Percentiles rank a stretch among this genome's conserved stretches.
Evolutionary conservation across 345 rosid genomes (phyloP).

Genomic region (Mercurialis annua): DNA sequence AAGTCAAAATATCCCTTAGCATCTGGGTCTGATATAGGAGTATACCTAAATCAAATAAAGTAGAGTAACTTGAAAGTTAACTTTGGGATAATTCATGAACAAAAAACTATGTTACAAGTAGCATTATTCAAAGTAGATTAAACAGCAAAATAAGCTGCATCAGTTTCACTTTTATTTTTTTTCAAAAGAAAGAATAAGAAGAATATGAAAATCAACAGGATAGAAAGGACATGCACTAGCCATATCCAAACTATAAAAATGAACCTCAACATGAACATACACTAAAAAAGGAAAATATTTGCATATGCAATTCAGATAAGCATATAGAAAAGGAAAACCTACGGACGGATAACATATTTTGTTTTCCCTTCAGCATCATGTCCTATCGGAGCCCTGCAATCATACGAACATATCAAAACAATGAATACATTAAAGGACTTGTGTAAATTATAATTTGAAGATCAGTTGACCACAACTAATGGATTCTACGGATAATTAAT

Average conservation of each 20-base stretch:
- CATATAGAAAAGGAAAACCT: constrained; percentile 36
- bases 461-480: not conserved
- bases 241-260: not conserved
- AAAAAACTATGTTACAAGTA: not conserved
- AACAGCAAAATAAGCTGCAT: not conserved
- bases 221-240: not conserved
- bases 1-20: constrained; percentile 86
- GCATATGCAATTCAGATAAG: constrained; percentile 7
- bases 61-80: constrained; percentile 6
- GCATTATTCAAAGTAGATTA: constrained; percentile 2
- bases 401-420: constrained; percentile 13
- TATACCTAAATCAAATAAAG: constrained; percentile 54
- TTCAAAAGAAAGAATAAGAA: not conserved
- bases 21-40: constrained; percentile 92
- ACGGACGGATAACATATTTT: constrained; percentile 91
- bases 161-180: not conserved
- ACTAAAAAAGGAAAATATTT: not conserved
- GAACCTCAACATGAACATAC: not conserved
- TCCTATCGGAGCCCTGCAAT: constrained; percentile 78
- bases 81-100: not conserved
- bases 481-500: not conserved
- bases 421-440: not conserved
- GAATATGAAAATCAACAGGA: not conserved
- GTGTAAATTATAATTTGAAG: not conserved
- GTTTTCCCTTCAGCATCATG: constrained; percentile 78